Base-by-base conservation (phyloP, 352 stramenopile genomes). In the Vaucheria bursata region DNA sequence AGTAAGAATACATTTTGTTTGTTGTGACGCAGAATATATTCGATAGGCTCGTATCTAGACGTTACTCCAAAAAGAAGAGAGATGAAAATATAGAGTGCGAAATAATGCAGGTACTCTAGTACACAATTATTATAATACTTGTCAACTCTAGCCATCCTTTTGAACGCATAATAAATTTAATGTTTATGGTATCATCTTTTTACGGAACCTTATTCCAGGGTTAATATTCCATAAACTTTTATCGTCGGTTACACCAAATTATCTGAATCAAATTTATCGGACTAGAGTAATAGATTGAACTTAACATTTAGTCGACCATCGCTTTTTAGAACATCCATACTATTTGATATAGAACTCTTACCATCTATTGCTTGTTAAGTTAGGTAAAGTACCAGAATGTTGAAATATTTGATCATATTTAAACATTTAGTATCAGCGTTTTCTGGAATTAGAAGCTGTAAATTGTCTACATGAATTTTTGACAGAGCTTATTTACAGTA, bases 41-140 rank as follows among this genome's bases (percentile, higher is more conserved):
- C 71, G 90, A 95, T 78, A 88, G 90, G 6, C 85, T 95, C 38
- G 84, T 88, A 37, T 87, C 88, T 75, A 89, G 76, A 76, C 93
- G 93, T 33, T 99, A 99, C 85, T 91, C 85, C 75, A 89, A 97
- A 71, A 96, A 96, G 84, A 99, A 99, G 79, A 85, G 96, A 79
- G 80, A 80, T 12, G 94, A 98, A 85, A 99, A 99, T 84, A 92
- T 96, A 83, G 88, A 96, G 85, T 97, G 91, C 77, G 95, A 98
- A 87, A 99, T 99, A 84, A 98, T 99, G 94, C 91, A 93, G 85
- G 91, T 98, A 4, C 38, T 8, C 34, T 52, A 25, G 12, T 18
- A 0, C 0, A 74, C 25, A 25, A 12, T 18, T 74, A n/a, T 12
- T 31, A 40, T 18, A 12, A 74, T 52, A 8, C 69, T 31, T 0